phyloP scores from a whole-genome alignment of 352 stramenopile species.

The Plasmopara halstedii region DNA sequence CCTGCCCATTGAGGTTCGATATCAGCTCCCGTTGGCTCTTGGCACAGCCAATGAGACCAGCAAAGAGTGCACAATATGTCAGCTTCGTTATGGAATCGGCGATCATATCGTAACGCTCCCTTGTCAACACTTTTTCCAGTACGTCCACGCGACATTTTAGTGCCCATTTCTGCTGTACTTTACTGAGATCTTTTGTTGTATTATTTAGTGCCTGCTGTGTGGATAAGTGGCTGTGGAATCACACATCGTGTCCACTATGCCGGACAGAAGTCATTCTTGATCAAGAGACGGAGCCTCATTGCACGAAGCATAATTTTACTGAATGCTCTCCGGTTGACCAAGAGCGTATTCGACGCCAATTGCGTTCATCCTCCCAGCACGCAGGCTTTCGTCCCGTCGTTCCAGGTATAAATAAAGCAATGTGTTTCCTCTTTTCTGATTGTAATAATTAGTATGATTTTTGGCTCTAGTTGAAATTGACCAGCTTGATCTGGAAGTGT shows the following conservation, averaged over 20 bases:
- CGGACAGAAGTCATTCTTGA: slow-evolving; percentile 68
- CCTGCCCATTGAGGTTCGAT: slow-evolving; percentile 68
- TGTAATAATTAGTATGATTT: background rate
- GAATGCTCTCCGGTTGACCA: slow-evolving; percentile 65
- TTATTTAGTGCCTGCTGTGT: slow-evolving; percentile 62
- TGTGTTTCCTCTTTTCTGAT: background rate
- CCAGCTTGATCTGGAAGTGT: slow-evolving; percentile 21
- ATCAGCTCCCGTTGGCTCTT: slow-evolving; percentile 67
- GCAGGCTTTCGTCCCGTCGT: slow-evolving; percentile 64
- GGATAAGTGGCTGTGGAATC: slow-evolving; percentile 82
- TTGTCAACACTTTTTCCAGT: slow-evolving; percentile 86
- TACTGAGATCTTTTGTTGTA: background rate
- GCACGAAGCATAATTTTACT: slow-evolving; percentile 68
- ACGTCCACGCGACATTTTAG: too few relatives aligned
- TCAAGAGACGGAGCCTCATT: slow-evolving; percentile 25
- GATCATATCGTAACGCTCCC: slow-evolving; percentile 79
- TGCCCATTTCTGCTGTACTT: too few relatives aligned
- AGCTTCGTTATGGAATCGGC: slow-evolving; percentile 74
- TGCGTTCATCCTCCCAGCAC: slow-evolving; percentile 61
- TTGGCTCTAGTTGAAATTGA: slow-evolving; percentile 23
- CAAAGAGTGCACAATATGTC: slow-evolving; percentile 83
- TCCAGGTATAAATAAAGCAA: slow-evolving; percentile 30
- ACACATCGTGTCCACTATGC: slow-evolving; percentile 80
- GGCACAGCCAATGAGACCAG: slow-evolving; percentile 75
- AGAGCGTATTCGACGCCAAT: slow-evolving; percentile 62